These are phyloP conservation scores for Pulveroboletus sp. DNA, from an alignment of 768 basidiomycete genomes.

Conservation along the genomic window DNA sequence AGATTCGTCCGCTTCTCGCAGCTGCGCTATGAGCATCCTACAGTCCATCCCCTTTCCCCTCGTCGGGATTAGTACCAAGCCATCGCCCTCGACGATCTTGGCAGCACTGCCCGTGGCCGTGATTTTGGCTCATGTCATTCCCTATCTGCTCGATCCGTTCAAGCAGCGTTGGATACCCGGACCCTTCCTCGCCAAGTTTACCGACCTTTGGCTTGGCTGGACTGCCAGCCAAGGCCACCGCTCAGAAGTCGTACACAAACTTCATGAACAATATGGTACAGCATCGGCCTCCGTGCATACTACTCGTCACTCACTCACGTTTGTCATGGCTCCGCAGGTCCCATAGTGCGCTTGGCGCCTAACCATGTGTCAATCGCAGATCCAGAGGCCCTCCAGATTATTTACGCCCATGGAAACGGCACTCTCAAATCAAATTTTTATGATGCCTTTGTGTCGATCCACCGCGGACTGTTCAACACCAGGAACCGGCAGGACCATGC, in stretches of 20 bases:
- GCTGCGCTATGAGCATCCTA: slow-evolving; percentile 13
- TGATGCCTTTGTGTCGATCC: slow-evolving; percentile 73
- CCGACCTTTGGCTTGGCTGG: slow-evolving; percentile 69
- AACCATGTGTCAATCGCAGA: slow-evolving; percentile 75
- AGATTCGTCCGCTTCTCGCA: slow-evolving; percentile 3
- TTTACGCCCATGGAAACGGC: slow-evolving; percentile 86
- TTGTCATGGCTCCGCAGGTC: slow-evolving; percentile 36
- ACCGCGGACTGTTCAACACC: slow-evolving; percentile 72
- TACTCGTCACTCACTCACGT: neutral
- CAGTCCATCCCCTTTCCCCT: slow-evolving; percentile 7
- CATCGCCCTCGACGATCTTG: slow-evolving; percentile 5
- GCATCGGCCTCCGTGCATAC: neutral
- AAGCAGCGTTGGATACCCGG: slow-evolving; percentile 62
- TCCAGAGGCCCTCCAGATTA: slow-evolving; percentile 65
- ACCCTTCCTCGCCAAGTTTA: slow-evolving; percentile 65
- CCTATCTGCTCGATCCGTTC: slow-evolving; percentile 55
- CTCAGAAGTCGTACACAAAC: slow-evolving; percentile 65
- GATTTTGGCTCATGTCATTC: slow-evolving; percentile 33
- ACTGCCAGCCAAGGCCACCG: slow-evolving; percentile 65
- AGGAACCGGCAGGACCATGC: slow-evolving; percentile 74
- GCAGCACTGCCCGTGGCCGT: slow-evolving; percentile 14
- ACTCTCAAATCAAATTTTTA: slow-evolving; percentile 76
- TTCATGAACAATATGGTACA: slow-evolving; percentile 72
- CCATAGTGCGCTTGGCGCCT: slow-evolving; percentile 66
- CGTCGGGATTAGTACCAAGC: neutral